These are phyloP conservation scores for Wallacemonas sp. DNA, from an alignment of 208 protist genomes.

Conservation along the genomic window DNA sequence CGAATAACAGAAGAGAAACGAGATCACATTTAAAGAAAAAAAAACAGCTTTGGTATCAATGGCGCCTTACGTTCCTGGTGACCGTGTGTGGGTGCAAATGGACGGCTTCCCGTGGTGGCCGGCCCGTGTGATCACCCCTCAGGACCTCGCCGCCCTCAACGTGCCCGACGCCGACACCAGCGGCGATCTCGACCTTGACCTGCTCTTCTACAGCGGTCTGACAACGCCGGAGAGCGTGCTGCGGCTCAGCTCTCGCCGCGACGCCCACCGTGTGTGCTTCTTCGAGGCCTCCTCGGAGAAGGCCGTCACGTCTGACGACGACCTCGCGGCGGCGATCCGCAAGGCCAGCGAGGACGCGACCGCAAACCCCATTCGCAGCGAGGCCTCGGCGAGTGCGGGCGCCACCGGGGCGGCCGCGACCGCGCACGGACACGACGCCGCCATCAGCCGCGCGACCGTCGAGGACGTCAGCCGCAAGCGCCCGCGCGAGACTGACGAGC, in stretches of 20 bases:
- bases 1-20: slow-evolving; percentile 13
- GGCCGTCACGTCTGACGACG: slow-evolving; percentile 69
- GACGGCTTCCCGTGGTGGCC: slow-evolving; percentile 87
- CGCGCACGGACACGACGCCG: not conserved
- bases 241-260: slow-evolving; percentile 47
- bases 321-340: slow-evolving; percentile 63
- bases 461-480: slow-evolving; percentile 27
- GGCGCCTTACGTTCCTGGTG: slow-evolving; percentile 48
- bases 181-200: slow-evolving; percentile 44
- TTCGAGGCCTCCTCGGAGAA: slow-evolving; percentile 88
- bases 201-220: slow-evolving; percentile 71
- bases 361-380: slow-evolving; percentile 74
- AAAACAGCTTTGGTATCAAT: slow-evolving; percentile 25
- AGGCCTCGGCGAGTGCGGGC: slow-evolving; percentile 8
- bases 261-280: slow-evolving; percentile 58
- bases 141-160: slow-evolving; percentile 27
- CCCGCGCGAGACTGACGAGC: slow-evolving; percentile 20
- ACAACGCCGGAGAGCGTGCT: slow-evolving; percentile 45
- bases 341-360: slow-evolving; percentile 47
- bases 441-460: slow-evolving; percentile 7
- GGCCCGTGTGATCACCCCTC: slow-evolving; percentile 61
- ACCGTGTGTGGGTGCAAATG: slow-evolving; percentile 86
- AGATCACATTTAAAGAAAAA: slow-evolving; percentile 10
- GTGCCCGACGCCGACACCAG: not conserved
- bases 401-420: slow-evolving; percentile 9